Conservation (phyloP, 768 basidiomycete species). For the Lactifluus echinatus region DNA sequence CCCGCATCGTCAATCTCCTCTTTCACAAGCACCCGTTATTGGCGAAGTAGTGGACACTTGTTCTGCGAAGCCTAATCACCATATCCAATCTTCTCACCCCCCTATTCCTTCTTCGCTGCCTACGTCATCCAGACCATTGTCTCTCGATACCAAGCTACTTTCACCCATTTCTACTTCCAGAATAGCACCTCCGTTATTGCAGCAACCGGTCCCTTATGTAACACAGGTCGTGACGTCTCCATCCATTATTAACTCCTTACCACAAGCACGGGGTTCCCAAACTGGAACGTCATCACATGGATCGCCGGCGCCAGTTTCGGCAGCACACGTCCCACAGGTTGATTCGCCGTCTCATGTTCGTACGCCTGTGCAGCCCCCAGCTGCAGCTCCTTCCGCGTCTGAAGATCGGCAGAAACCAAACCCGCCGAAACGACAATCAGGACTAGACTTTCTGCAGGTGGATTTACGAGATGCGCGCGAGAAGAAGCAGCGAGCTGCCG, state of each 20-base stretch:
- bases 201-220: neutral
- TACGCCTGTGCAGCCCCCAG: neutral
- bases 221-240: neutral
- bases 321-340: neutral
- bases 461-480: constrained; percentile 10
- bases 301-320: neutral
- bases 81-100: neutral
- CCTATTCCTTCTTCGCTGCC: neutral
- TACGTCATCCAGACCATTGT: neutral
- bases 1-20: neutral
- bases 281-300: neutral
- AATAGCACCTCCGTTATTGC: neutral
- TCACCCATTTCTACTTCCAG: neutral
- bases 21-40: neutral
- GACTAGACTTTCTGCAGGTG: constrained; percentile 11
- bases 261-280: neutral
- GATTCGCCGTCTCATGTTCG: neutral
- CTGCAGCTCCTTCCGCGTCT: neutral
- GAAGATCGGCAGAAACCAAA: neutral
- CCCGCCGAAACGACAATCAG: constrained; percentile 5
- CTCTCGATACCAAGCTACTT: neutral
- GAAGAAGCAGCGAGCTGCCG: neutral
- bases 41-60: neutral
- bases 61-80: neutral
- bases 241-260: neutral